Evolutionary conservation across 345 rosid species (phyloP).

Genomic region (Anacardium occidentale): DNA sequence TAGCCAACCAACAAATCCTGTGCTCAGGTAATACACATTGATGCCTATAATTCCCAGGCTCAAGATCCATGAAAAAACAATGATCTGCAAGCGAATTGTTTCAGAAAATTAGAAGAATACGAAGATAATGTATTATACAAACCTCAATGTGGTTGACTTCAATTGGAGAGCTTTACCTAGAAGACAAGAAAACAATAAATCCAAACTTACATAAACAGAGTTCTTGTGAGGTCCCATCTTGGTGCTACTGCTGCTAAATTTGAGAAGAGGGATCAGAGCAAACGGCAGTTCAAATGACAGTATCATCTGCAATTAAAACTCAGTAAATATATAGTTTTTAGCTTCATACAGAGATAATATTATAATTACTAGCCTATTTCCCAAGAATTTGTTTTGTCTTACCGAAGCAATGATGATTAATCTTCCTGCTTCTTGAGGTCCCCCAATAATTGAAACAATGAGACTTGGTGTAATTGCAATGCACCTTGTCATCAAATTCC

Average conservation of each 20-base stretch:
- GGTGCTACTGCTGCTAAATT: conserved; percentile 60
- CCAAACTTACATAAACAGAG: conserved; percentile 41
- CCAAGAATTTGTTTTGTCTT: background rate
- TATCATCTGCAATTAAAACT: conserved; percentile 50
- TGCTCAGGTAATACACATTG: conserved; percentile 57
- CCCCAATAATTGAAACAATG: conserved; percentile 52
- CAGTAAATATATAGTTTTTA: background rate
- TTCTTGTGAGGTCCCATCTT: conserved; percentile 77
- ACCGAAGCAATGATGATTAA: conserved; percentile 72
- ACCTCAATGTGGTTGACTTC: background rate
- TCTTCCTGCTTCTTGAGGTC: conserved; percentile 53
- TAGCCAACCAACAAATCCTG: conserved; percentile 55
- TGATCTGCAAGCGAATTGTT: conserved; percentile 32
- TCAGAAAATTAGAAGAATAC: background rate
- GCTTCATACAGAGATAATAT: background rate
- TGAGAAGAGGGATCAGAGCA: conserved; percentile 68
- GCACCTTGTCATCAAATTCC: conserved; percentile 57
- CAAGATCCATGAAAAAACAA: conserved; percentile 56
- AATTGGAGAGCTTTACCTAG: background rate
- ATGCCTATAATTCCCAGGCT: conserved; percentile 53
- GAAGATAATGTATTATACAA: too few relatives aligned
- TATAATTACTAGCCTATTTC: too few relatives aligned
- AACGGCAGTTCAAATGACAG: conserved; percentile 75
- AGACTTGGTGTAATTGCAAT: conserved; percentile 68
- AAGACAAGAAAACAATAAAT: background rate